Evolutionary conservation across 352 stramenopile genomes (phyloP), one percentile per base, ranked within the genome.

Genomic region (Phytophthora sp.): DNA sequence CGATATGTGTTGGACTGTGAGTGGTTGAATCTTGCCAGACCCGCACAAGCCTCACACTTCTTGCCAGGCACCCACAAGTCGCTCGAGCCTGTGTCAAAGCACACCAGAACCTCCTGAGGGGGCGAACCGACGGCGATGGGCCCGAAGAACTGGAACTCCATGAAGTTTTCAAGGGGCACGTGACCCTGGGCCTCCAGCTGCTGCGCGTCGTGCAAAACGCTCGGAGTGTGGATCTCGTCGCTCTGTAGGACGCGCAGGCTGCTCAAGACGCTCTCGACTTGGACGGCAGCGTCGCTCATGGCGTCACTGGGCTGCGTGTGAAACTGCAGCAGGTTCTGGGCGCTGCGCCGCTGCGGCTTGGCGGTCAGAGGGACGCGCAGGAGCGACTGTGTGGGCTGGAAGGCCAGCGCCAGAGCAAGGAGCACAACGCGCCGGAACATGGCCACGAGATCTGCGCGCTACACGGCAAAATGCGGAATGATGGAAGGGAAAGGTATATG

Each of bases 101-200:
- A 91, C 51, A 94, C 86, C 8, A 86, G 52, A 18, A 93, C 69
- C 49, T 90, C 71, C 60, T 94, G 84, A 13, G 84, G 81, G 20
- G 86, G 86, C 6, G 68, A 79, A 5, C 86, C 86, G 57, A 94
- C 80, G 26, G 60, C 33, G 7, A 94, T 69, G 7, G 84, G 82
- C 0, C 86, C 86, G 49, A 77, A 93, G 58, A 93, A 94, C 72
- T 94, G 86, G 61, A 93, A 91, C 56, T 93, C 85, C 80, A 90
- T 89, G 38, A 89, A 93, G 62, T 94, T 94, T 44, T 82, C 80
- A 3, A 94, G 74, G 21, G 84, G 65, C 12, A 94, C 74, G 57
- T 77, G 72, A 7, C 80, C 82, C 30, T 60, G 35, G 0, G 70
- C 62, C n/a, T 60, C 39, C 2, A 85, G 68, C 26, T 74, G 57